These are phyloP conservation scores for Cyclotella baltica DNA, from an alignment of 108 stramenopile genomes.

Conservation along the genomic window DNA sequence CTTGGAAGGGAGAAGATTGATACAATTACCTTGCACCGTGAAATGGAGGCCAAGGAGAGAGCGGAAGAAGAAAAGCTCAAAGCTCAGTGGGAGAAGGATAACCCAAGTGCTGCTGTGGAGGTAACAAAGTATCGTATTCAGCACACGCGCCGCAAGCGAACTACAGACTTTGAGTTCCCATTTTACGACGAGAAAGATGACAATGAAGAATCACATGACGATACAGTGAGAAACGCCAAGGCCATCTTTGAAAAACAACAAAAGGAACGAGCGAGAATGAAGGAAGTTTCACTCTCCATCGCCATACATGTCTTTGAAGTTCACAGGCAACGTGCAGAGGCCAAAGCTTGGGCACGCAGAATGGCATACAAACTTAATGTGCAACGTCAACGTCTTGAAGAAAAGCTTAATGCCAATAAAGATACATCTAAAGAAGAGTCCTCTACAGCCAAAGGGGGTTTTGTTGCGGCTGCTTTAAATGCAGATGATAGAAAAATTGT, in stretches of 20 bases:
- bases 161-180: slow-evolving; percentile 83
- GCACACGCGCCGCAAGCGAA: slow-evolving; percentile 48
- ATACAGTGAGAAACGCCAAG: slow-evolving; percentile 72
- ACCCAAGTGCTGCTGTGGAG: slow-evolving; percentile 42
- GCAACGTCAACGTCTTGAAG: slow-evolving; percentile 24
- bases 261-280: slow-evolving; percentile 59
- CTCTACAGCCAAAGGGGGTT: not conserved
- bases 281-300: slow-evolving; percentile 41
- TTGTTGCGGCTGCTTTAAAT: slow-evolving; percentile 4
- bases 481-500: slow-evolving; percentile 10
- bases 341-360: slow-evolving; percentile 41
- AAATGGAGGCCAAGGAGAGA: slow-evolving; percentile 77
- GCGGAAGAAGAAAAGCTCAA: slow-evolving; percentile 79
- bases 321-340: slow-evolving; percentile 38
- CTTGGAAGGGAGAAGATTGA: slow-evolving; percentile 84
- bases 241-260: slow-evolving; percentile 79
- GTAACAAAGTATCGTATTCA: slow-evolving; percentile 41
- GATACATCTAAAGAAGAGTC: not conserved
- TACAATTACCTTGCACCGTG: slow-evolving; percentile 71
- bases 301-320: slow-evolving; percentile 50
- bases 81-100: slow-evolving; percentile 64
- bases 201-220: slow-evolving; percentile 73
- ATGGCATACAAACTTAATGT: slow-evolving; percentile 37
- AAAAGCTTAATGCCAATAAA: slow-evolving; percentile 22
- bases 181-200: slow-evolving; percentile 87